phyloP scores from a whole-genome alignment of 1,284 basidiomycete species.

The Apiotrichum veenhuisii region DNA sequence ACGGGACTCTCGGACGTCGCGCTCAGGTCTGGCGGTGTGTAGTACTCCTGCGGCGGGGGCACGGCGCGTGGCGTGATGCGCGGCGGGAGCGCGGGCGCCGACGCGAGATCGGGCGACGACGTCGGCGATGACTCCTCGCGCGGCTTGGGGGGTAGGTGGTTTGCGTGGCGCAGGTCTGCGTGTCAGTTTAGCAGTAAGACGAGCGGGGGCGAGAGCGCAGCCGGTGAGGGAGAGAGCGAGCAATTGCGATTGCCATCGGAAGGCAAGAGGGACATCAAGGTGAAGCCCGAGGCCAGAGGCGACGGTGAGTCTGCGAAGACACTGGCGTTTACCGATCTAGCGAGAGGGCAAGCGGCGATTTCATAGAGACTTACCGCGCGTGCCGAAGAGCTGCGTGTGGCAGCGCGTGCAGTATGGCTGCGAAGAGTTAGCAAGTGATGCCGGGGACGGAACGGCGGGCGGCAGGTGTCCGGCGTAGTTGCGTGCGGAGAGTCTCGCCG shows the following conservation, averaged over 20 bases:
- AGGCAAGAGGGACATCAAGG: no score
- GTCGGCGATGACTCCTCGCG: not conserved
- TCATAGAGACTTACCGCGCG: conserved; percentile 38
- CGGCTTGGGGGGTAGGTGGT: conserved; percentile 15
- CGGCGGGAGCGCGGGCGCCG: conserved; percentile 3
- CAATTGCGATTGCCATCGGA: no score
- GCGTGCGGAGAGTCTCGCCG: no score
- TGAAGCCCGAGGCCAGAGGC: no score
- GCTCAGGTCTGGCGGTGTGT: conserved; percentile 13
- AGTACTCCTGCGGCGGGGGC: conserved; percentile 18
- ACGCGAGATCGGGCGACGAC: conserved; percentile 4
- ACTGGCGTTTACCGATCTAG: no score
- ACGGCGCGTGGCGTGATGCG: conserved; percentile 16
- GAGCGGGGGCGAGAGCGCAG: no score
- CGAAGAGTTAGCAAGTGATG: no score
- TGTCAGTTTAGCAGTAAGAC: conserved; percentile 6
- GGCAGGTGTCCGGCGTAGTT: no score
- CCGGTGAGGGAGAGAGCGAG: no score
- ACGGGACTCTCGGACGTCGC: not conserved
- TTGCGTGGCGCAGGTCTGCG: conserved; percentile 43
- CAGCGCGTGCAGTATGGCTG: conserved; percentile 48
- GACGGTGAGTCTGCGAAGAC: no score
- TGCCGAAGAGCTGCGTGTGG: conserved; percentile 45
- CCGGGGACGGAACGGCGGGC: no score
- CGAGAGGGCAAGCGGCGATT: no score